phyloP scores from a whole-genome alignment of 805 yeast species.

The Candida chauliodis region DNA sequence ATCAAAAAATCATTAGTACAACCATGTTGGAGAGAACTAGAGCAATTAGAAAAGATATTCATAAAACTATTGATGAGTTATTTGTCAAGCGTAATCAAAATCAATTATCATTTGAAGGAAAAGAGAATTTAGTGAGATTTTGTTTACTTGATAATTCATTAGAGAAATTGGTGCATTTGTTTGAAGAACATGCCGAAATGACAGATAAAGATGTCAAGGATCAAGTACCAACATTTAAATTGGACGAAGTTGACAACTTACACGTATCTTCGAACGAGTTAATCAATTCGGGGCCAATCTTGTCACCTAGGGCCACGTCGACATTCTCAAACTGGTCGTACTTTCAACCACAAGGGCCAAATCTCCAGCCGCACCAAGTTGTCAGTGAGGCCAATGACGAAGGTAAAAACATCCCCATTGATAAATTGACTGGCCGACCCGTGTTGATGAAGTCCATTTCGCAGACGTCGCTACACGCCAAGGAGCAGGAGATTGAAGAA shows the following conservation, averaged over 20 bases:
- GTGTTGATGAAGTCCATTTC: constrained; percentile 62
- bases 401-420: constrained; percentile 53
- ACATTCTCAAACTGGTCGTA: constrained; percentile 9
- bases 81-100: constrained; percentile 46
- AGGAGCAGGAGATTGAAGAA: constrained; percentile 82
- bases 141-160: constrained; percentile 53
- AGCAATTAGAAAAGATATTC: constrained; percentile 48
- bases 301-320: constrained; percentile 34
- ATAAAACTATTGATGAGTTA: constrained; percentile 47
- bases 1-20: constrained; percentile 44
- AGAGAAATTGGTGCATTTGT: constrained; percentile 49
- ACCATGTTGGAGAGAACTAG: constrained; percentile 51
- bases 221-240: constrained; percentile 5
- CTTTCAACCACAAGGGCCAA: constrained; percentile 15
- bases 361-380: constrained; percentile 63
- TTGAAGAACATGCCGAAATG: constrained; percentile 37
- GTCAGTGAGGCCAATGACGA: constrained; percentile 61
- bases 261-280: constrained; percentile 50
- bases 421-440: constrained; percentile 69
- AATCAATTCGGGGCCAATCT: constrained; percentile 51
- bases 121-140: constrained; percentile 50
- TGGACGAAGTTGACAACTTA: constrained; percentile 17
- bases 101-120: constrained; percentile 48
- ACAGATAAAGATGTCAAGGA: constrained; percentile 8
- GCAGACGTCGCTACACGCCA: constrained; percentile 64